Base-by-base conservation (phyloP, 805 yeast genomes). In the Barnettozyma botsteinii region DNA sequence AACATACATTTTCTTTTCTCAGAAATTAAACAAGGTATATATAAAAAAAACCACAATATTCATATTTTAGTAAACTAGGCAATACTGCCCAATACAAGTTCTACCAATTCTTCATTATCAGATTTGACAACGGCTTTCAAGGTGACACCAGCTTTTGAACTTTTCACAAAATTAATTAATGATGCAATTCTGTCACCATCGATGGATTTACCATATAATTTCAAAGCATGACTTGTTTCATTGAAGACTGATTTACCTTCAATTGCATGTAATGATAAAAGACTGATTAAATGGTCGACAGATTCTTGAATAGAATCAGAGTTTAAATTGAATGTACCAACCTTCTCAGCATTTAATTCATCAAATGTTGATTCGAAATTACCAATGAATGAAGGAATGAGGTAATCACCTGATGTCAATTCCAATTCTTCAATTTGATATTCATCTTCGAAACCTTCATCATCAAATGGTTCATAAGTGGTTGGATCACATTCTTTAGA, bases 371-470 rank as follows among this genome's bases (percentile, higher is more conserved):
- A 68, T 7, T 81, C 75, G 59, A 88, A 88, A 63, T 80, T 77
- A 31, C 93, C 86, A 47, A 81, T 75, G 59, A 77, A 86, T 19
- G 87, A 70, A 38, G 96, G 95, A 40, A 68, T 64, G 42, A 87
- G 70, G 63, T 79, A 91, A 60, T 88, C 97, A 27, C 96, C 96
- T 9, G 93, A 79, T 7, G 65, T 64, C 41, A 91, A 59, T 42
- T 75, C 78, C 54, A 88, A 69, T 42, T 81, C 83, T 62, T 87
- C 97, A 49, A 93, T 76, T 59, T 82, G 93, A 64, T 91, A 93
- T 63, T 89, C 96, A 62, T 93, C 98, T 49, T 83, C 84, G 72
- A 81, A 85, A 14, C 96, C 97, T 33, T 79, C 85, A 35, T 73
- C 78, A 33, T 75, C 81, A 43, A 73, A 74, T 37, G 82, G 73